phyloP scores from a whole-genome alignment of 2,329 filamentous ascomycete genomes.

The Pyrenophora tritici-repentis region DNA sequence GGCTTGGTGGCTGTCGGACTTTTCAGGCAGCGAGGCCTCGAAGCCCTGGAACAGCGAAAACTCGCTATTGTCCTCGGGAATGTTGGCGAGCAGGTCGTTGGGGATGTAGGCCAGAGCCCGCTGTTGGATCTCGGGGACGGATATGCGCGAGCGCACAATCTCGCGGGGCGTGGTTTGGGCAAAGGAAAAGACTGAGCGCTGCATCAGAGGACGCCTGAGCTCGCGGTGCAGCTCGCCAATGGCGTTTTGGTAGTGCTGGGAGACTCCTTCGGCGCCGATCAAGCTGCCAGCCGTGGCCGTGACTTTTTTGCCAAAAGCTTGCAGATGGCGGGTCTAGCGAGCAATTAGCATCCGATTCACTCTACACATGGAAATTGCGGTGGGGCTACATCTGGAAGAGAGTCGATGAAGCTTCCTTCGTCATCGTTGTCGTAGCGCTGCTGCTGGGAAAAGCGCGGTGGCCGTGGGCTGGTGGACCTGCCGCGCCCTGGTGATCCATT shows the following conservation, averaged over 20 bases:
- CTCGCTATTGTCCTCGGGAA: constrained; percentile 81
- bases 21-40: constrained; percentile 82
- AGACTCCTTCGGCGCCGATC: constrained; percentile 65
- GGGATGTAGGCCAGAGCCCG: constrained; percentile 86
- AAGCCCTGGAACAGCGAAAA: constrained; percentile 98
- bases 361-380: neutral
- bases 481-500: constrained; percentile 39
- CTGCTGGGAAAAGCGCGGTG: constrained; percentile 22
- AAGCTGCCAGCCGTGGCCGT: constrained; percentile 91
- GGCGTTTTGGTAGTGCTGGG: constrained; percentile 78
- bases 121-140: constrained; percentile 89
- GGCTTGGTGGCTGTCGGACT: constrained; percentile 59
- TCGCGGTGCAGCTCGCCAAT: constrained; percentile 90
- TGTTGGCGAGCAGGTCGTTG: constrained; percentile 86
- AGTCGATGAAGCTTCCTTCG: constrained; percentile 40
- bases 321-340: constrained; percentile 77
- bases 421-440: constrained; percentile 32
- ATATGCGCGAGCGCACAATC: constrained; percentile 88
- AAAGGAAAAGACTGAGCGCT: constrained; percentile 89
- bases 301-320: constrained; percentile 93
- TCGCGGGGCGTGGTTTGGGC: constrained; percentile 91
- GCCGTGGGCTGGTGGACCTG: constrained; percentile 25
- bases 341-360: constrained; percentile 23
- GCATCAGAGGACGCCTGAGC: constrained; percentile 79
- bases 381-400: constrained; percentile 37